phyloP scores from a whole-genome alignment of 768 basidiomycete species.

The Macrolepiota fuliginosa region DNA sequence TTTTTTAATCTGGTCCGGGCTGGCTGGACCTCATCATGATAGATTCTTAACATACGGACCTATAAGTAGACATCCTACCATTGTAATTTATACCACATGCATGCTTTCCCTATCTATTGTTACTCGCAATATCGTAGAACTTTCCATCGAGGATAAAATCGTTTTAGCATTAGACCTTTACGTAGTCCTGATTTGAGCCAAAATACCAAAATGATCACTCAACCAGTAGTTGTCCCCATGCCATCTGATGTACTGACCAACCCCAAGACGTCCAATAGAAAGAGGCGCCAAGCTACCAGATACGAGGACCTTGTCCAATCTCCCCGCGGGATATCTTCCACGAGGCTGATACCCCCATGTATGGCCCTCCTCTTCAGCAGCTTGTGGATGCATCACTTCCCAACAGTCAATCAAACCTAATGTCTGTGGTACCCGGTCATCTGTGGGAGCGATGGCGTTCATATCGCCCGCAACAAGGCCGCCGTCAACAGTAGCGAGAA shows the following conservation, averaged over 20 bases:
- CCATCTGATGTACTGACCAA: not conserved
- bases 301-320: constrained; percentile 10
- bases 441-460: constrained; percentile 8
- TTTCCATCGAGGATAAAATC: not conserved
- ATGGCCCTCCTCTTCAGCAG: not conserved
- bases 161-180: not conserved
- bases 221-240: not conserved
- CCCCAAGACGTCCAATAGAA: constrained; percentile 5
- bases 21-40: not conserved
- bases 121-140: not conserved
- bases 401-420: constrained; percentile 3
- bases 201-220: constrained; percentile 9
- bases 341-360: constrained; percentile 11
- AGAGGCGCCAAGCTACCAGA: constrained; percentile 1
- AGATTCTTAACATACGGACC: not conserved
- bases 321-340: not conserved
- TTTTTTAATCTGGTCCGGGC: not conserved
- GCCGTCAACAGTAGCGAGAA: constrained; percentile 1
- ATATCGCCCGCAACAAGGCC: constrained; percentile 12
- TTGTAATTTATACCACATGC: constrained; percentile 9
- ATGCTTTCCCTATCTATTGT: not conserved
- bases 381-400: constrained; percentile 5
- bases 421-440: not conserved
- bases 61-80: not conserved
- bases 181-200: not conserved